Evolutionary conservation across 768 basidiomycete species (phyloP), one percentile per base, ranked within the genome.

Genomic region (Gymnopilus junonius): DNA sequence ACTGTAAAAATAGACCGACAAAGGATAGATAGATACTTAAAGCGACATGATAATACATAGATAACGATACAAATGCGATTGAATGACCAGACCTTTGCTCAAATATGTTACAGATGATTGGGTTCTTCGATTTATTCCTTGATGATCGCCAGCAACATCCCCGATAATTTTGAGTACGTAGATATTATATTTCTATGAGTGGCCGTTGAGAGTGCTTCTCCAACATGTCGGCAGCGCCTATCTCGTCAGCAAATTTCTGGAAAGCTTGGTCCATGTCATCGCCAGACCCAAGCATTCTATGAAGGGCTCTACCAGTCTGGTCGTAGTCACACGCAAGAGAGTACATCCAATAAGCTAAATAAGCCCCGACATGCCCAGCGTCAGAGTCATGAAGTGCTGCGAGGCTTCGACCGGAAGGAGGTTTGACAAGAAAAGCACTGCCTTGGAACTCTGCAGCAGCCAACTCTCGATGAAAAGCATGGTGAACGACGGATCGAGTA

Each of bases 331-430:
- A 80, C 12, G 73, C 78, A 54, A 79, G 75, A 1, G 76, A 78
- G 59, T 77, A 79, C 79, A 80, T 80, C 78, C 78, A 80, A 56
- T 79, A 79, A 23, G 77, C 77, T 35, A 80, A 69, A 59, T 78
- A 80, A 1, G 77, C 77, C 10, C 77, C 79, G 39, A 80, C 79
- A 62, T 80, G 77, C 23, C 78, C 77, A 2, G 77, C 79, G 59
- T 77, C 74, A 8, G 78, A 78, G 63, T 78, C 75, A 53, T 80
- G 79, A n/a, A 80, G 63, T 11, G 76, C 77, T 1, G 79, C 77
- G 1, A 80, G 72, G 50, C 75, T 75, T 3, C 76, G 69, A 15
- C 78, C 78, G 1, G 78, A 79, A 8, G 77, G 74, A 14, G 74
- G 72, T 46, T 70, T 73, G 10, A 65, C 69, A 5, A 60, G 45